Conservation (phyloP, 1,284 basidiomycete genomes). For the Ustilago nuda region DNA sequence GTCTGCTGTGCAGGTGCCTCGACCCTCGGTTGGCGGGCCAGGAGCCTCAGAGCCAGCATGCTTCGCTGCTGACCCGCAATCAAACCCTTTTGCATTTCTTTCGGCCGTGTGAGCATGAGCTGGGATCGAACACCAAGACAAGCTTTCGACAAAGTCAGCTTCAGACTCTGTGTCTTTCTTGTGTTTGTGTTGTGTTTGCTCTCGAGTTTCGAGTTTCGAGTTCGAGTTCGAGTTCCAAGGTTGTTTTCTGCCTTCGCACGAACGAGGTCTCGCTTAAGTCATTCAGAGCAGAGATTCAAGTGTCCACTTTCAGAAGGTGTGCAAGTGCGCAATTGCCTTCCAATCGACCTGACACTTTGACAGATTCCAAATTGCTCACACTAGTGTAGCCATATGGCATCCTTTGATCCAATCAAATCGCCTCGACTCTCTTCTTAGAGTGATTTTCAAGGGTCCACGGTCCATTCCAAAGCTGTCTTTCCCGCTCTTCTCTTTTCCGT, state of each 20-base stretch:
- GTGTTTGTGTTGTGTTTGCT: neutral
- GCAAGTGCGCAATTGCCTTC: neutral
- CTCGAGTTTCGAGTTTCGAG: neutral
- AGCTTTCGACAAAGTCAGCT: neutral
- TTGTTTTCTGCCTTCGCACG: neutral
- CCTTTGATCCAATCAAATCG: neutral
- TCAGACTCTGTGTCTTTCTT: neutral
- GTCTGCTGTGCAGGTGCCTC: too few species aligned
- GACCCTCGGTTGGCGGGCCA: too few species aligned
- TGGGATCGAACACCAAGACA: neutral
- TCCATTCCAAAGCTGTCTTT: neutral
- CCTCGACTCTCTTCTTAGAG: neutral
- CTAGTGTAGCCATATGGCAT: neutral
- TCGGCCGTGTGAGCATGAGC: too few species aligned
- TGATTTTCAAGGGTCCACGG: neutral
- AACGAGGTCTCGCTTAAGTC: neutral
- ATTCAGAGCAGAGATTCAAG: neutral
- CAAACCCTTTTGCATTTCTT: too few species aligned
- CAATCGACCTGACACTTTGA: neutral
- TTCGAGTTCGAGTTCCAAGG: too few species aligned
- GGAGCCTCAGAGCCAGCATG: too few species aligned
- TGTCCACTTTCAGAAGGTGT: conserved; percentile 4
- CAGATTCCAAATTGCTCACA: neutral
- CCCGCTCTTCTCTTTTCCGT: neutral
- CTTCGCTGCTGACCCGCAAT: too few species aligned